Percentiles rank a stretch among this genome's conserved stretches.
Evolutionary conservation across 139 green algal genomes (phyloP).

Genomic region (Tetraselmis chui): DNA sequence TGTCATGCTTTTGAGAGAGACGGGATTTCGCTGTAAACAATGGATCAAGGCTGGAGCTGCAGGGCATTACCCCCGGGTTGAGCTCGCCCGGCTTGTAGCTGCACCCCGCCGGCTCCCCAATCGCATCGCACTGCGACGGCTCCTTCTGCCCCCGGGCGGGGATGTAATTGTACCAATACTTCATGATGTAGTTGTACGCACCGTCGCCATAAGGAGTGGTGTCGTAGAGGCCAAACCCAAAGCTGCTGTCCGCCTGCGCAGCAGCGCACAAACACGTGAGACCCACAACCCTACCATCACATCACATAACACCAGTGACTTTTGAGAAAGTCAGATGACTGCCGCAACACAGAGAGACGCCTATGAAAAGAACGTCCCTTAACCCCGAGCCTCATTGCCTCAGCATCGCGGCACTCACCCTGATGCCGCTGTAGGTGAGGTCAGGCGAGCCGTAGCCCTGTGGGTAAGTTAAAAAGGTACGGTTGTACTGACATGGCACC

Average conservation of each 20-base stretch:
- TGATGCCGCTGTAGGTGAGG: not conserved
- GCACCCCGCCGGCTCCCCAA: not conserved
- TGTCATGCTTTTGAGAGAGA: too few relatives aligned
- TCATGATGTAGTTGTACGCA: slow-evolving; percentile 7
- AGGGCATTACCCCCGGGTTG: not conserved
- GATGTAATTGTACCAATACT: slow-evolving; percentile 13
- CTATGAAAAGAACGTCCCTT: too few relatives aligned
- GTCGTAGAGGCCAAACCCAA: not conserved
- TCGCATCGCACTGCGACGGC: not conserved
- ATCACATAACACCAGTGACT: too few relatives aligned
- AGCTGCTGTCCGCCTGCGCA: not conserved
- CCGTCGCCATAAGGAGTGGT: not conserved
- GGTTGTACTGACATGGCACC: not conserved
- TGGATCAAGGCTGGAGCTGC: too few relatives aligned
- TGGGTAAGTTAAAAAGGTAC: not conserved
- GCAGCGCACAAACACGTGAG: not conserved
- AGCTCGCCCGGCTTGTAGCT: slow-evolving; percentile 6
- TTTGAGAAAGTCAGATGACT: too few relatives aligned
- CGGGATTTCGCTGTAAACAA: too few relatives aligned
- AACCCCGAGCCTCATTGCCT: too few relatives aligned
- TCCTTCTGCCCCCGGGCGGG: slow-evolving; percentile 4
- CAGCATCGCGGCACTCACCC: too few relatives aligned
- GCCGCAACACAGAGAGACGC: not conserved
- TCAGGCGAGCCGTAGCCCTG: not conserved
- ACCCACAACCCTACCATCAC: too few relatives aligned